Evolutionary conservation across 2,329 filamentous ascomycete genomes (phyloP), one percentile per base, ranked within the genome.

Genomic region (Paecilomyces sp.): DNA sequence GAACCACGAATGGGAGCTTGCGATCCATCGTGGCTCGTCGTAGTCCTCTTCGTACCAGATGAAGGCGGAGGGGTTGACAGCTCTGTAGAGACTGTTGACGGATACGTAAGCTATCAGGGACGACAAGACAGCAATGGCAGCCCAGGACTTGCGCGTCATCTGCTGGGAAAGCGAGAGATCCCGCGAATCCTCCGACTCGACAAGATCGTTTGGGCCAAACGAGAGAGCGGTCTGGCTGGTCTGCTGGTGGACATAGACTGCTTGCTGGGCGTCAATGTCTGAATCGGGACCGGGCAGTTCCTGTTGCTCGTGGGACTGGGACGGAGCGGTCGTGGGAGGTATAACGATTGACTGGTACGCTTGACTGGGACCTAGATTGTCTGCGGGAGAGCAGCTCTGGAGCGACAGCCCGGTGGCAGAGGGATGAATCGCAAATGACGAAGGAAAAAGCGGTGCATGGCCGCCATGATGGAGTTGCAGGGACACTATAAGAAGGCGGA

Each of bases 1-100:
- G 61, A 88, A 73, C 83, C 88, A 92, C 68, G 87, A 87, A 41
- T 85, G 85, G 13, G 88, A 90, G 18, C 83, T 88, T 54, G 84
- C 80, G 55, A 92, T 84, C 89, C 89, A 93, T 64, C 75, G 77
- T 60, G 77, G 76, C 70, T 91, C 87, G 65, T 87, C 85, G 57
- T 79, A 76, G 56, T 82, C 81, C 73, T 88, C 86, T 56, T 85
- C 84, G 36, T 80, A 80, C 76, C 76, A 78, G 61, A 82, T 79
- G 60, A 83, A 85, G n/a, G 79, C 80, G n/a, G 83, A 83, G 2
- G 88, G 88, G 61, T 88, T 84, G 62, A 89, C 80, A 52, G 80
- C 72, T 57, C 79, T 78, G 53, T 85, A 81, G 6, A 88, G 58
- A 59, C 75, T 78, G 65, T 78, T 78, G 58, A 77, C 61, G 18